Evolutionary conservation across 2,329 filamentous ascomycete species (phyloP), one percentile per base, ranked within the genome.

Genomic region (Epichloe baconii): DNA sequence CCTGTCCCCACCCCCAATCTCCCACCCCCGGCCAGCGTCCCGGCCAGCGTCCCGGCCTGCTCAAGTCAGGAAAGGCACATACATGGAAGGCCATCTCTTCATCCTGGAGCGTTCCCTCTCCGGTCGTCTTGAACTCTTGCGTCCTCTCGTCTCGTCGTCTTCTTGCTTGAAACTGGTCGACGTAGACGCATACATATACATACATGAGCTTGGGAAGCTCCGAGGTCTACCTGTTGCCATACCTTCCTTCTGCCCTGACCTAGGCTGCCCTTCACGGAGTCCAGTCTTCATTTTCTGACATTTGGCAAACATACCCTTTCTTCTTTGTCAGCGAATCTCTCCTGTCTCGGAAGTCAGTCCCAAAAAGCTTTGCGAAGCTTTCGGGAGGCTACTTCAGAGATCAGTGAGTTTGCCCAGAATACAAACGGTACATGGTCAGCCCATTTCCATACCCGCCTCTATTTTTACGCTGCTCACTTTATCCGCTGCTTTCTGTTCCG

Each of bases 401-500:
- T 23, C 5, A 40, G 40, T 41, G 41, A 47, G 26, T 51, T 41
- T 50, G 38, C 41, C 14, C 38, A 38, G 31, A 49, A 47, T 15
- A 48, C n/a, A 21, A 21, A 42, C 23, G 43, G 47, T 62, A 57
- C 58, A 59, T 56, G 57, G 61, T 61, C 64, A 62, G 63, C 61
- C 62, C 57, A 58, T 49, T 64, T 52, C 53, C 56, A 59, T 61
- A 64, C 55, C 65, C 65, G 66, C 64, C 61, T 56, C 54, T 57
- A 58, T 31, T 11, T 31, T 10, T 31, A 63, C 64, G 60, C 50
- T 58, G 56, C 59, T 52, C 58, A 55, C 58, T 54, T 58, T 61
- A 59, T 56, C 62, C 62, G 60, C 64, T 58, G 58, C 61, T 56
- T 61, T 58, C 57, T 49, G 46, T 40, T 62, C 58, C 66, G 64